Evolutionary conservation across 2,329 filamentous ascomycete genomes (phyloP).

Genomic region (Cladosporium sp.): DNA sequence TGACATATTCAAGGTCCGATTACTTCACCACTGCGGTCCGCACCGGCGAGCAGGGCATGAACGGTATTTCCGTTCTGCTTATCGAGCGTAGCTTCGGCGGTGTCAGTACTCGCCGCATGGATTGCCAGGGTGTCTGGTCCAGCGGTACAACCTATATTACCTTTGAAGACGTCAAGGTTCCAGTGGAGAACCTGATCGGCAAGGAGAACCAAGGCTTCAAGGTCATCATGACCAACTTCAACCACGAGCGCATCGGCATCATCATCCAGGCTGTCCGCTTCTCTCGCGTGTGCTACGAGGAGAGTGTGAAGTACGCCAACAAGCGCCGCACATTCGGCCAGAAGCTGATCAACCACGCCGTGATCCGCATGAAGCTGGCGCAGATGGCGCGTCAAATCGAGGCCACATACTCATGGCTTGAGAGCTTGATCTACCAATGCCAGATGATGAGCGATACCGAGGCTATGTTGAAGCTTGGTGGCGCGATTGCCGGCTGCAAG

Average conservation of each 20-base stretch:
- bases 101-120: slow-evolving; percentile 92
- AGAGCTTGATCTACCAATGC: slow-evolving; percentile 92
- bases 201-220: slow-evolving; percentile 99
- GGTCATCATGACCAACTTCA: slow-evolving; percentile 99
- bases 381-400: slow-evolving; percentile 99
- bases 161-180: slow-evolving; percentile 98
- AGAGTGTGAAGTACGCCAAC: slow-evolving; percentile 93
- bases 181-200: slow-evolving; percentile 96
- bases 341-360: slow-evolving; percentile 92
- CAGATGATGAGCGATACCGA: slow-evolving; percentile 90
- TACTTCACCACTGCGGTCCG: slow-evolving; percentile 98
- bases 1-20: slow-evolving; percentile 57
- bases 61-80: slow-evolving; percentile 83
- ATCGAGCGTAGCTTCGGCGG: slow-evolving; percentile 84
- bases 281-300: slow-evolving; percentile 94
- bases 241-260: slow-evolving; percentile 98
- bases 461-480: slow-evolving; percentile 93
- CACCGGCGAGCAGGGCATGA: slow-evolving; percentile 86
- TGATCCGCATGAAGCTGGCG: slow-evolving; percentile 95
- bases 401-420: slow-evolving; percentile 94
- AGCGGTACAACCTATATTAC: slow-evolving; percentile 96
- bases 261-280: slow-evolving; percentile 97
- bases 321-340: slow-evolving; percentile 97
- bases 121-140: slow-evolving; percentile 97
- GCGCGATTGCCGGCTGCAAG: slow-evolving; percentile 90